Evolutionary conservation across 495 filamentous ascomycete genomes (phyloP), one percentile per base, ranked within the genome.

Genomic region (Talaromyces ruber): DNA sequence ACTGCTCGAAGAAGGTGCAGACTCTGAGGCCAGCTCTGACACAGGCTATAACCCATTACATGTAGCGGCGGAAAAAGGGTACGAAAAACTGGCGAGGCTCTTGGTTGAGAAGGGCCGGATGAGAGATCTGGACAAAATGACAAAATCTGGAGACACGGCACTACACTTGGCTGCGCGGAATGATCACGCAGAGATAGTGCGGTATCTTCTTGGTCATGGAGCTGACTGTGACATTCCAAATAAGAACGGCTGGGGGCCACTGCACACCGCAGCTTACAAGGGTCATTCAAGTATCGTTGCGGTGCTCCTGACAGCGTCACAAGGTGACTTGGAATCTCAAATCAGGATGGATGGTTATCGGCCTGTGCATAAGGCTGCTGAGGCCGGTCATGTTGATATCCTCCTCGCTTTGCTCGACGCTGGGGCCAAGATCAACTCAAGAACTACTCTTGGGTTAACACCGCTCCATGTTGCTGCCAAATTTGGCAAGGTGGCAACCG

Each of bases 81-180:
- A 73, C 45, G 69, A 70, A 24, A 67, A 59, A 7, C 64, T 78
- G 28, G 73, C 75, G 16, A 64, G 64, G 21, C 37, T 79, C 45
- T 63, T 81, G 12, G 66, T 82, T 39, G 73, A 76, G 4, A 70
- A 70, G 21, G 72, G 72, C 3, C 70, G 72, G 2, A 66, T 80
- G 50, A 70, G 77, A 53, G 71, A 81, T 64, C 67, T 68, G 28
- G 64, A 82, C 63, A 67, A 68, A 28, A 65, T 70, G 24, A 70
- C 71, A 47, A 63, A 62, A 14, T 61, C 57, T 14, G 75, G 73
- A 3, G 66, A 73, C 25, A 75, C 73, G 1, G 74, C 76, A 22
- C 32, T 59, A 37, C 22, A 9, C 29, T 21, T 11, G 18, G 56
- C 56, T 32, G 58, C 58, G 14, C 6, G 18, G n/a, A 28, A 25